Conservation (phyloP, 164 flowering plant species). For the Berberis vulgaris region DNA sequence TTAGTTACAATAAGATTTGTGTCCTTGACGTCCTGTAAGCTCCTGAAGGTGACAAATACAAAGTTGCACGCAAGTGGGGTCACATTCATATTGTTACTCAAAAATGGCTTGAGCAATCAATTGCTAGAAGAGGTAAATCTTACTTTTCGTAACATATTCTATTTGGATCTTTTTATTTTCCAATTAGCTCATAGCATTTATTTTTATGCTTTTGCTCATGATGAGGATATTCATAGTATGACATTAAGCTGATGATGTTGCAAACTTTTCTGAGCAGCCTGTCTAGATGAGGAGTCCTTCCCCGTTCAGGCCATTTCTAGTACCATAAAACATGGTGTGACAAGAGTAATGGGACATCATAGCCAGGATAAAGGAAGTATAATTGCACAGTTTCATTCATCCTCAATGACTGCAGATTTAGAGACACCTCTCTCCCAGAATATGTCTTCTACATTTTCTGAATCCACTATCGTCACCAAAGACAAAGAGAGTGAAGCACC, state of each 20-base stretch:
- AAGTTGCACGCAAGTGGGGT: conserved; percentile 88
- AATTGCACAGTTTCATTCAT: conserved; percentile 24
- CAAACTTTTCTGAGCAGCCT: conserved; percentile 40
- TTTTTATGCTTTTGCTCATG: conserved; percentile 4
- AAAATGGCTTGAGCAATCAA: conserved; percentile 82
- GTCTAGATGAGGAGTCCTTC: conserved; percentile 78
- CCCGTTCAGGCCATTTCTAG: conserved; percentile 47
- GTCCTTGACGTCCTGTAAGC: conserved; percentile 59
- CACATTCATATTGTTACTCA: conserved; percentile 58
- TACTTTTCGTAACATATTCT: background rate
- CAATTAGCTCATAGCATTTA: background rate
- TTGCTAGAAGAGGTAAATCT: conserved; percentile 61
- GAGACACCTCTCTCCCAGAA: conserved; percentile 55
- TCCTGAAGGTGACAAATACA: conserved; percentile 96
- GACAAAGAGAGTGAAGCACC: conserved; percentile 26
- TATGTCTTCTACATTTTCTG: conserved; percentile 30
- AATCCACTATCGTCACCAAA: conserved; percentile 23
- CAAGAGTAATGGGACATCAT: conserved; percentile 11
- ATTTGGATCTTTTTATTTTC: background rate
- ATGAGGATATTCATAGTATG: background rate
- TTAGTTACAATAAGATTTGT: conserved; percentile 12
- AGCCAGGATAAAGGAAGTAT: conserved; percentile 33
- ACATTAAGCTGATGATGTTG: conserved; percentile 13
- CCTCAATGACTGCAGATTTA: conserved; percentile 24
- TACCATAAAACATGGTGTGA: conserved; percentile 15